Base-by-base conservation (phyloP, 805 yeast genomes). In the Cyberlindnera mycetangii region DNA sequence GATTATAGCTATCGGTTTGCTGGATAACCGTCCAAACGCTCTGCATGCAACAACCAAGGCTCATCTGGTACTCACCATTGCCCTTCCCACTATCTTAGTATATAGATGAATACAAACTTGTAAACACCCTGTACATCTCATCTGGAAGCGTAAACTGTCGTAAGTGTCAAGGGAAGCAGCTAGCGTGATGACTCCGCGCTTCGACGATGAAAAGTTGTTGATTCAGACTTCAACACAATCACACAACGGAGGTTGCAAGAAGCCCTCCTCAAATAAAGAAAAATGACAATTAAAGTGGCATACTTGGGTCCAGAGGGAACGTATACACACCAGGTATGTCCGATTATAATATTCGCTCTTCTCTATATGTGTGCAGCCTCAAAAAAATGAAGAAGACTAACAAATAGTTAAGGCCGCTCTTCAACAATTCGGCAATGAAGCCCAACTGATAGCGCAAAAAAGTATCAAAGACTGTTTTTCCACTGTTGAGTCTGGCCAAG, bases 291-390 rank as follows among this genome's bases (percentile, higher is more conserved):
- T 12, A 78, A 69, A 53, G 82, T 85, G 4, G 89, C 87, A 3
- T 92, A 78, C 57, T 66, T 92, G 41, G 99, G 98, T 0, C 99
- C 99, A 0, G 71, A 70, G 40, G 97, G 97, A 2, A 92, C 97
- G 1, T 93, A 89, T 64, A 86, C 98, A 2, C 95, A 92, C 55
- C 95, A 89, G 66, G 93, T 71, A 32, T 47, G 69, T 25, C 5
- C 24, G 31, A 2, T 20, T 5, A 14, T 14, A 4, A n/a, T 19
- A 18, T 20, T 32, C 16, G n/a, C 7, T 16, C 21, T 15, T n/a
- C n/a, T n/a, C n/a, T n/a, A n/a, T n/a, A n/a, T n/a, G n/a, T n/a
- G n/a, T n/a, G n/a, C n/a, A n/a, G n/a, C n/a, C n/a, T n/a, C n/a
- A n/a, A n/a, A n/a, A n/a, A n/a, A n/a, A n/a, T n/a, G n/a, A n/a